A percentile compares a stretch with the other conserved stretches of the same genome.
Evolutionary conservation across 108 stramenopile genomes (phyloP).

Genomic region (Cyclotella baltica): DNA sequence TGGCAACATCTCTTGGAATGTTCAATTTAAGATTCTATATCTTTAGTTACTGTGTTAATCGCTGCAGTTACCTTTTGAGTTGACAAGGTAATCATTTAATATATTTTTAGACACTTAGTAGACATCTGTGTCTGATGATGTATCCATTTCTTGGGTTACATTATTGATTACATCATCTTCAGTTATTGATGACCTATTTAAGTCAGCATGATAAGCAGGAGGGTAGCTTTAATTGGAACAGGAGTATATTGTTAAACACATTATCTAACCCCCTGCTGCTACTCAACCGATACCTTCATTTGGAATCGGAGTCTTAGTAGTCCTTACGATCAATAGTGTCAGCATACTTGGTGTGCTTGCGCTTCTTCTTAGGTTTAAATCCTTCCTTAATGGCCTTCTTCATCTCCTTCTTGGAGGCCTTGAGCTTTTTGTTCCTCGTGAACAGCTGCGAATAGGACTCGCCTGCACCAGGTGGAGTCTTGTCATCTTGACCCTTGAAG

Average conservation of each 20-base stretch:
- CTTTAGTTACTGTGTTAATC: background rate
- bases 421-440: background rate
- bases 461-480: background rate
- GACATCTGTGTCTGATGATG: background rate
- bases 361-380: background rate
- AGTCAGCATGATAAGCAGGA: background rate
- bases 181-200: background rate
- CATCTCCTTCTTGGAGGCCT: background rate
- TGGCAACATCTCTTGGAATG: background rate
- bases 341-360: background rate
- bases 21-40: conserved; percentile 1
- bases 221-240: conserved; percentile 5
- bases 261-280: background rate
- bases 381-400: background rate
- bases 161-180: background rate
- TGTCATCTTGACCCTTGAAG: background rate
- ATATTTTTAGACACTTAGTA: background rate
- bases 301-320: background rate
- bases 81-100: background rate
- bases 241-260: background rate
- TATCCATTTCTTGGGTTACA: background rate
- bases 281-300: background rate
- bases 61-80: background rate
- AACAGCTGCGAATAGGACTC: background rate
- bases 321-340: background rate